Evolutionary conservation across 169 alveolate genomes (phyloP).

Genomic region (Neospora caninum): DNA sequence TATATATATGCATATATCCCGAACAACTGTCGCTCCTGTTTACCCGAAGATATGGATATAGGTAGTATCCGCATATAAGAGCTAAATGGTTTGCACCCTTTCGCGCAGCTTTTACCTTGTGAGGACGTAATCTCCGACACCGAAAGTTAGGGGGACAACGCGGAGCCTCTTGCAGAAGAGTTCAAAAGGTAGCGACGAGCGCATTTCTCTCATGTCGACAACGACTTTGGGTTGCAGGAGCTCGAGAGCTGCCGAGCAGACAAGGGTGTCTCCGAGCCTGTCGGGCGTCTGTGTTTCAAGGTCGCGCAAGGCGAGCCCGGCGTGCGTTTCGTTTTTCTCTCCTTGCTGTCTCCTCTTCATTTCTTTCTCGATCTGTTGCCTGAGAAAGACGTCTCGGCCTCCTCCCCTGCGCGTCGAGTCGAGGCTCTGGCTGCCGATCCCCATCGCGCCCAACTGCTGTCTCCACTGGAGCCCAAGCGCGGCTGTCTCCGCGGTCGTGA

Average conservation of each 20-base stretch:
- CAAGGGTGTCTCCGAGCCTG: background rate
- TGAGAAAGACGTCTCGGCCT: slow-evolving; percentile 18
- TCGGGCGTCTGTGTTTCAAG: background rate
- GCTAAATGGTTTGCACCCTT: background rate
- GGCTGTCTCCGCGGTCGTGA: slow-evolving; percentile 35
- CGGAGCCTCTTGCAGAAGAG: slow-evolving; percentile 69
- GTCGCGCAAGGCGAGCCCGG: background rate
- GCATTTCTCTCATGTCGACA: slow-evolving; percentile 71
- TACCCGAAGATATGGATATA: too few relatives aligned
- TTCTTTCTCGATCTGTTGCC: slow-evolving; percentile 7
- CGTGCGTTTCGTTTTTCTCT: background rate
- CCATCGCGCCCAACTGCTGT: slow-evolving; percentile 46
- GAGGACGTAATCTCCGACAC: slow-evolving; percentile 73
- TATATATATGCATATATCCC: background rate
- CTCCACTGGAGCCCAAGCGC: background rate
- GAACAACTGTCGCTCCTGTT: background rate
- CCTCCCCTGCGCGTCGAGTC: slow-evolving; percentile 41
- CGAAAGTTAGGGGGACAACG: slow-evolving; percentile 68
- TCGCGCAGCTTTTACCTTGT: slow-evolving; percentile 51
- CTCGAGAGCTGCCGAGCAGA: background rate
- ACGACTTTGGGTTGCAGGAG: slow-evolving; percentile 56
- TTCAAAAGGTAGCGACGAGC: slow-evolving; percentile 70
- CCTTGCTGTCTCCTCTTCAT: background rate
- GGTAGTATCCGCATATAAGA: background rate
- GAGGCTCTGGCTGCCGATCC: background rate